Base-by-base conservation (phyloP, 1,139 yeast genomes). In the Geotrichum australiense region DNA sequence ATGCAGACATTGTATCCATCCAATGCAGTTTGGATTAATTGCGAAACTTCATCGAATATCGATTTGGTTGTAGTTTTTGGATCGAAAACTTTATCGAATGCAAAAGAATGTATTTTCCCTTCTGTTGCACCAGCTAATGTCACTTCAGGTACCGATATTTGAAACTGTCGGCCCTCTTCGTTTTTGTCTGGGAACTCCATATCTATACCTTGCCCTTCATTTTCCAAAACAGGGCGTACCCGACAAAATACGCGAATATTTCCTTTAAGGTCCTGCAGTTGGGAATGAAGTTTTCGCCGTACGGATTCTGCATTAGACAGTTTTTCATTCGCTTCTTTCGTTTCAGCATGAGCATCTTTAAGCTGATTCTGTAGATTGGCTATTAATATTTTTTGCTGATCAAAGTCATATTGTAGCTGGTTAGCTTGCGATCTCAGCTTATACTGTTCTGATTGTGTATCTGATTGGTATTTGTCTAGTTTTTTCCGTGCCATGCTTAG, bases 1-100 rank as follows among this genome's bases (percentile, higher is more conserved):
- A 91, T 87, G 59, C 96, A 87, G 3, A 86, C 95, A 54, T 87
- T 87, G 56, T 70, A 80, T 0, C 98, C 98, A 64, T 91, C 95
- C 25, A 91, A 62, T 0, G 94, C 83, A 43, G 94, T 82, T 59
- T 87, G 96, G 1, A 91, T 80, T 23, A 89, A 63, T 58, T 89
- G 95, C 0, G 93, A 79, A 1, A 89, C 74, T 54, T 91, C 98
- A 30, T 76, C 81, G 61, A 87, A 91, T 0, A 91, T 74, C 23
- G 74, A 79, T 2, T 55, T 55, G 58, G 91, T 91, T 1, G 70
- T 56, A 12, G 73, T 62, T 2, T 53, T 49, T 31, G 74, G 73
- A 34, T 68, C 70, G 53, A 91, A 89, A 1, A 91, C 80, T 48
- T 76, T 76, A 63, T 91, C 98, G 59, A 89, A 91, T 37, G 69